Base-by-base conservation (phyloP, 1,284 basidiomycete species). In the Thecaphora thlaspeos region DNA sequence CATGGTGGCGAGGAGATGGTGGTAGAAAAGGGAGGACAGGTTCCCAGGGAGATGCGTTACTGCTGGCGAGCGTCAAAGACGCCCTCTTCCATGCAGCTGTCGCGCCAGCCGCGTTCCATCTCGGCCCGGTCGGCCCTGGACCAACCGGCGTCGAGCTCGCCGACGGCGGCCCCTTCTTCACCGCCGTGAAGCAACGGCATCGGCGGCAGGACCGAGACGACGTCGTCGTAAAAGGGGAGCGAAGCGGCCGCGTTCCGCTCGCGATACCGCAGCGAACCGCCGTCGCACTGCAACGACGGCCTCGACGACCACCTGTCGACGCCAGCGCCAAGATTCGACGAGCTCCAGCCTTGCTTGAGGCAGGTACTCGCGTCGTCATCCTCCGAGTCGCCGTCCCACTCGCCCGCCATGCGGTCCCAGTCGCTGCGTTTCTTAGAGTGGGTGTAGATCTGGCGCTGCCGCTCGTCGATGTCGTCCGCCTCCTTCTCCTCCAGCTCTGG, bases 251-350 rank as follows among this genome's bases (percentile, higher is more conserved):
- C 61, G 23, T 40, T 60, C 28, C 61, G 53, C 39, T 64, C 57
- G 21, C 61, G 24, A 11, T 55, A 47, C 30, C 61, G 46, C 32
- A 64, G 57, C 32, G 61, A 64, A 11, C 48, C 50, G 41, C 32
- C 53, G 28, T 57, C 56, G 23, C 49, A 17, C 32, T 34, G 32
- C 10, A 14, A 17, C 15, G 32, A 34, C 11, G 17, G 32, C 7
- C 32, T 7, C 32, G 32, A 34, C 5, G 32, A 34, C 32, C 7
- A 30, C 28, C 14, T 30, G 28, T 30, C 32, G 4, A 15, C 7
- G 4, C 32, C 32, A 8, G 10, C 32, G 3, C 32, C 32, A 15
- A 34, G 11, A 15, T 34, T 34, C 10, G 32, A 34, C 11, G 32
- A 34, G 32, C 32, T 34, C 32, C 32, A 34, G 5, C 32, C 32